phyloP scores from a whole-genome alignment of 73 alveolate genomes.

The Stentor roeselii region DNA sequence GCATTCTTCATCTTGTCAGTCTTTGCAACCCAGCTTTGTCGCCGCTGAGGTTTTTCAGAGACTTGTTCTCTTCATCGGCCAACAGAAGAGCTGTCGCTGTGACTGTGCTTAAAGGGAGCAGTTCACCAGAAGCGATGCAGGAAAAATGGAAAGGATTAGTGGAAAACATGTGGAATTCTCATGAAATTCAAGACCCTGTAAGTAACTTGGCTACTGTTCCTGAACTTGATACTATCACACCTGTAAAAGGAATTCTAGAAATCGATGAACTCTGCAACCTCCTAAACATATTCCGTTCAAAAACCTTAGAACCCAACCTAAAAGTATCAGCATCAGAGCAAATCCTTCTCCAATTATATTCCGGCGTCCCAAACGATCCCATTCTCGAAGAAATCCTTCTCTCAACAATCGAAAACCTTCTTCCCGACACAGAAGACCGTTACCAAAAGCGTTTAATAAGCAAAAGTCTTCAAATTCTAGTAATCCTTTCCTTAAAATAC shows the following conservation, averaged over 20 bases:
- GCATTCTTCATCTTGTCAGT: not conserved
- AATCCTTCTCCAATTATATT: not conserved
- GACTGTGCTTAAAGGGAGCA: not conserved
- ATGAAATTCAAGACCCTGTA: not conserved
- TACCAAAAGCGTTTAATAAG: not conserved
- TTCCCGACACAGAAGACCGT: conserved; percentile 10
- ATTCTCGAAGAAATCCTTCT: not conserved
- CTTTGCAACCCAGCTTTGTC: not conserved
- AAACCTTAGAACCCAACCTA: not conserved
- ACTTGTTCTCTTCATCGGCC: not conserved
- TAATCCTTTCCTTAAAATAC: not conserved
- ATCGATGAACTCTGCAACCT: not conserved
- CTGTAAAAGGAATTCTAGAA: not conserved
- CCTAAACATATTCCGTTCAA: not conserved
- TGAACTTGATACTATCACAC: conserved; percentile 8
- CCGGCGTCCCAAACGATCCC: not conserved
- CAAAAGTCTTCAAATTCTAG: not conserved
- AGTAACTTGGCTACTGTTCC: not conserved
- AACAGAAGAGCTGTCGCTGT: not conserved
- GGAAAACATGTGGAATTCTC: not conserved
- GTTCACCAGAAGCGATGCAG: not conserved
- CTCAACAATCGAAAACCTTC: not conserved
- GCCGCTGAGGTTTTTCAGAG: conserved; percentile 16
- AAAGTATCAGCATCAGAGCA: conserved; percentile 23
- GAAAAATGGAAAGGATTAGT: not conserved